Conservation (phyloP, 2,329 filamentous ascomycete species). For the Alternaria triticina region DNA sequence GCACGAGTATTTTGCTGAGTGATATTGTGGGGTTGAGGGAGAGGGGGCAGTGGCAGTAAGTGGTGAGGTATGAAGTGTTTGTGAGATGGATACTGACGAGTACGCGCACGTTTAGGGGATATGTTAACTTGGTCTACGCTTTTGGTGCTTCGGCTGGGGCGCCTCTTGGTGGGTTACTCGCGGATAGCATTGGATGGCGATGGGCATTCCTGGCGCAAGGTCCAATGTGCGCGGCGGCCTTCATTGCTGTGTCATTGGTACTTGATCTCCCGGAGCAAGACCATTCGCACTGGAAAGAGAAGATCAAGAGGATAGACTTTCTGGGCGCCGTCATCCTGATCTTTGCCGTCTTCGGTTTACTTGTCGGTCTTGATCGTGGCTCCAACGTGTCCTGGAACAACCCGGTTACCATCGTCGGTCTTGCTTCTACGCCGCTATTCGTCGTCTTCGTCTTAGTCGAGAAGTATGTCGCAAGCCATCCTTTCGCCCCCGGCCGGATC, state of each 20-base stretch:
- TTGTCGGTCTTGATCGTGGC: constrained; percentile 74
- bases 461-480: constrained; percentile 69
- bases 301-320: constrained; percentile 74
- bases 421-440: constrained; percentile 67
- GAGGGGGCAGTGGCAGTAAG: constrained; percentile 70
- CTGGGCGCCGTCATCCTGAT: constrained; percentile 72
- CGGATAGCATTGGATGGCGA: constrained; percentile 76
- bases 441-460: constrained; percentile 73
- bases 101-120: constrained; percentile 50
- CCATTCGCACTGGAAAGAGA: constrained; percentile 67
- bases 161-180: constrained; percentile 71
- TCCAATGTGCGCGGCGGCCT: constrained; percentile 71
- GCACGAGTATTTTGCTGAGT: constrained; percentile 72
- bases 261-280: constrained; percentile 67
- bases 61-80: background rate
- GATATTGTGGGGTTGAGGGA: constrained; percentile 74
- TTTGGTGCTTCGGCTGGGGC: constrained; percentile 72
- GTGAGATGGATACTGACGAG: too few relatives aligned
- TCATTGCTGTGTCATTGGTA: constrained; percentile 66
- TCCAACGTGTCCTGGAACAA: constrained; percentile 73
- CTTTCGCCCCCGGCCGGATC: constrained; percentile 76
- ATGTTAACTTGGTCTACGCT: constrained; percentile 75
- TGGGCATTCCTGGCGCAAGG: constrained; percentile 76
- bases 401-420: constrained; percentile 62
- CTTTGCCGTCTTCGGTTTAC: constrained; percentile 67